Percentiles rank a stretch among this genome's conserved stretches.
Conservation (phyloP, 495 filamentous ascomycete genomes). For the Aspergillus steynii region DNA sequence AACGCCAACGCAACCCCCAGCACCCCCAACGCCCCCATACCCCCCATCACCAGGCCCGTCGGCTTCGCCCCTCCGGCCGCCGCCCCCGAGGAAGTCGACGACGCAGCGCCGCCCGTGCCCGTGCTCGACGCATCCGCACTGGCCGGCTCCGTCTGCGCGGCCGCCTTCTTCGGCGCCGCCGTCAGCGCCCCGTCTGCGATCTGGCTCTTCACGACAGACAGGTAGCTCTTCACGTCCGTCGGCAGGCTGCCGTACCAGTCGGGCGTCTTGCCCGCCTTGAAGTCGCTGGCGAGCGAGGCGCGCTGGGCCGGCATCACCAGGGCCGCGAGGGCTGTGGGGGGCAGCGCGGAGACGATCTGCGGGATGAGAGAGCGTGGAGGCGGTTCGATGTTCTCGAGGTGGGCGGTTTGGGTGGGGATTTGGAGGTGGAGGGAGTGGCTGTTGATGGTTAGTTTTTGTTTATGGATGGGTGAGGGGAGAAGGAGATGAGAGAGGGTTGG, state of each 20-base stretch:
- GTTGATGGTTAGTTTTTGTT: no score
- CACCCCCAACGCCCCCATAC: slow-evolving; percentile 11
- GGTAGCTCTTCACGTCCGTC: slow-evolving; percentile 32
- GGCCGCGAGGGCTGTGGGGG: slow-evolving; percentile 27
- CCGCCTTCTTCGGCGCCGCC: slow-evolving; percentile 17
- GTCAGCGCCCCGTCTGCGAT: slow-evolving; percentile 31
- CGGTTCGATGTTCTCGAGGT: slow-evolving; percentile 35
- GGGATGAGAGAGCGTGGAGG: slow-evolving; percentile 29
- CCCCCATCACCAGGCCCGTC: slow-evolving; percentile 8
- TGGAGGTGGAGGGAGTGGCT: slow-evolving; percentile 5
- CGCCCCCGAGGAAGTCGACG: slow-evolving; percentile 3
- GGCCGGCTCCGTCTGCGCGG: slow-evolving; percentile 7
- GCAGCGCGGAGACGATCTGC: slow-evolving; percentile 31
- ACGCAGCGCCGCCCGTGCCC: neutral
- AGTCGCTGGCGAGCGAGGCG: slow-evolving; percentile 30
- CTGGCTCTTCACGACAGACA: slow-evolving; percentile 31
- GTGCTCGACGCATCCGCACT: slow-evolving; percentile 4
- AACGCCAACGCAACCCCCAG: slow-evolving; percentile 9
- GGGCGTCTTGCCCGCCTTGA: slow-evolving; percentile 33
- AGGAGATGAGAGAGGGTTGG: neutral
- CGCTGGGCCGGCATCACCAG: slow-evolving; percentile 29
- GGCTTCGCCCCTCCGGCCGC: slow-evolving; percentile 4
- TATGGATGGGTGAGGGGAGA: neutral
- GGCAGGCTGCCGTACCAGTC: slow-evolving; percentile 34
- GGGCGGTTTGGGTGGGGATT: slow-evolving; percentile 22